Base-by-base conservation (phyloP, 192 early-diverging fungal genomes). In the Dimargaris cristalligena region DNA sequence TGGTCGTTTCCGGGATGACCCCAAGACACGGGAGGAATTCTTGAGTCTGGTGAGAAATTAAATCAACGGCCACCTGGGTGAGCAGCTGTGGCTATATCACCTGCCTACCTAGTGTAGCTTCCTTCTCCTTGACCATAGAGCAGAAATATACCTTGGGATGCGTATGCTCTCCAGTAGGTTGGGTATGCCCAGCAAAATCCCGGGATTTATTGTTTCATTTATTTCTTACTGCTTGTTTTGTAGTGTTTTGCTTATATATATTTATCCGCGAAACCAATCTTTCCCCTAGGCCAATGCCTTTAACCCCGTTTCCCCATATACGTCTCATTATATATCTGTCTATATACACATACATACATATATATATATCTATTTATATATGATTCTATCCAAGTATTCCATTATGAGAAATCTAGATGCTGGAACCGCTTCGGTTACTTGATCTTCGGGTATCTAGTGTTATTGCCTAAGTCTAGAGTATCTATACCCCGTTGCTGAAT, bases 21-120 rank as follows among this genome's bases (percentile, higher is more conserved):
- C 82, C 45, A 88, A 89, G 75, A 96, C 93, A 23, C 75, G 94
- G 48, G 94, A 99, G 58, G 96, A 99, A 70, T 99, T 96, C 74
- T 74, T 99, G 67, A 81, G 84, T 20, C 77, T 96, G 52, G 81
- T 87, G 25, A 31, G 55, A 23, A 14, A 22, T 11, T 57, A 35
- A 25, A 46, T n/a, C n/a, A n/a, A n/a, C n/a, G n/a, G n/a, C n/a
- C n/a, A n/a, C n/a, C n/a, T n/a, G n/a, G n/a, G n/a, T n/a, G n/a
- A n/a, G n/a, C n/a, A n/a, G n/a, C n/a, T n/a, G n/a, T n/a, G n/a
- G n/a, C n/a, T n/a, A n/a, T n/a, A n/a, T n/a, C n/a, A n/a, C n/a
- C n/a, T n/a, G n/a, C n/a, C n/a, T n/a, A n/a, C n/a, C n/a, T n/a
- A n/a, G n/a, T n/a, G n/a, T n/a, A n/a, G n/a, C n/a, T n/a, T n/a